phyloP scores from a whole-genome alignment of 139 green algal species.

The Micractinium conductrix region DNA sequence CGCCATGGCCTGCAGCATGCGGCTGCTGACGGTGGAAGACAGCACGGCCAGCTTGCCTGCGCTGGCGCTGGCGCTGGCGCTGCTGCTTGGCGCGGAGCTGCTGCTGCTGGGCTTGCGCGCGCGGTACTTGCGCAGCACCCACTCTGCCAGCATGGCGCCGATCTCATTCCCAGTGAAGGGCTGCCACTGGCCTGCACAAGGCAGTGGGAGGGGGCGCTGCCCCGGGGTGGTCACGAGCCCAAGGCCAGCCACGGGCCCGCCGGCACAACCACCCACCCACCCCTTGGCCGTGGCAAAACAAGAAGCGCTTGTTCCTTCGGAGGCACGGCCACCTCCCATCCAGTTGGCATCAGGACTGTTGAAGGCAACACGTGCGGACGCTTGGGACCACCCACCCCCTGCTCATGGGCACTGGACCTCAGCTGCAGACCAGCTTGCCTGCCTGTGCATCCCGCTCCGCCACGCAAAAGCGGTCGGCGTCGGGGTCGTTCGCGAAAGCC shows the following conservation, averaged over 20 bases:
- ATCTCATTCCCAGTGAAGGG: constrained; percentile 79
- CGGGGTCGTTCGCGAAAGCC: constrained; percentile 82
- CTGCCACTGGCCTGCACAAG: constrained; percentile 47
- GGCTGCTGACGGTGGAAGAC: constrained; percentile 65
- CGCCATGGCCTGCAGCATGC: constrained; percentile 68
- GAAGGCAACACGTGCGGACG: no score
- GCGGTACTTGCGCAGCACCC: constrained; percentile 70
- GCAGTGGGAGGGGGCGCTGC: neutral
- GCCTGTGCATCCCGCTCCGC: constrained; percentile 47
- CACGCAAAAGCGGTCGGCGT: constrained; percentile 72
- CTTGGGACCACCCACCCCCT: no score
- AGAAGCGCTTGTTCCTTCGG: no score
- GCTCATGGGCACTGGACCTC: no score
- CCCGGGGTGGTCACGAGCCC: neutral
- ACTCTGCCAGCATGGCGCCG: constrained; percentile 75
- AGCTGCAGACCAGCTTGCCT: neutral
- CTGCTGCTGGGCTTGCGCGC: constrained; percentile 50
- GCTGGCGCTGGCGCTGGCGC: constrained; percentile 12
- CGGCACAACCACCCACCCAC: no score
- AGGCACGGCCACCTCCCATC: no score
- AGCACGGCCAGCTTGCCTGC: constrained; percentile 61
- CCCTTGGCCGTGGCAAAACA: no score
- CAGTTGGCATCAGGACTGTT: no score
- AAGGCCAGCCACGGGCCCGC: no score
- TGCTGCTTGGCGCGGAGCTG: no score